Evolutionary conservation across 768 basidiomycete genomes (phyloP), one percentile per base, ranked within the genome.

Genomic region (Boletus rufocinnamomeus): DNA sequence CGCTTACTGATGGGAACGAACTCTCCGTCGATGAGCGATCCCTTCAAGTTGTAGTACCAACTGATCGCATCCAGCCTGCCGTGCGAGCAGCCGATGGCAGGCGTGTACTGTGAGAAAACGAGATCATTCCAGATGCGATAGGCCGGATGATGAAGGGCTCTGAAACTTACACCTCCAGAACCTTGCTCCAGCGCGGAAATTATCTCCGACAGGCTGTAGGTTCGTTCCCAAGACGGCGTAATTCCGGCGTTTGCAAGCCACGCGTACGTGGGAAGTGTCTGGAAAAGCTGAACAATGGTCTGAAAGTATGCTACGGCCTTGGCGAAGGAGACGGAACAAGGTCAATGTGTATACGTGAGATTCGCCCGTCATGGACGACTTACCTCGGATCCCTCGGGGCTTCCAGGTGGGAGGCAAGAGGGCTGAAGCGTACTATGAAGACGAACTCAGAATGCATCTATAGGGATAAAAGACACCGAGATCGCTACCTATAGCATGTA

Each of bases 181-280:
- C 78, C 84, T 21, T 74, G 57, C 69, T 82, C 77, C 35, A 91
- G 71, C 1, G 87, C 89, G 45, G 78, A 65, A 9, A 78, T 76
- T 30, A 91, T 67, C 4, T 79, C 70, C 6, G 79, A 71, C n/a
- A 88, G 77, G 0, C 83, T 84, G 70, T 84, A 84, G 0, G 84
- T 86, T 57, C 70, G 71, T 54, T 73, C 74, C 5, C 72, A 68
- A 6, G 80, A 80, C 3, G 92, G 93, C 4, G 81, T 82, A 64
- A 94, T 93, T n/a, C 90, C 91, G 11, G 80, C 85, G n/a, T 80
- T 73, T 9, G 76, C 73, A 27, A 95, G 84, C 83, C 83, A 91
- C 14, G 81, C 76, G 72, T 85, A 92, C 4, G 92, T 92, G 0
- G 90, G 88, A 21, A 93, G 82, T 2, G 77, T 78, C 82, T 82